Base-by-base conservation (phyloP, 495 filamentous ascomycete species). In the Neohortaea acidophila region DNA sequence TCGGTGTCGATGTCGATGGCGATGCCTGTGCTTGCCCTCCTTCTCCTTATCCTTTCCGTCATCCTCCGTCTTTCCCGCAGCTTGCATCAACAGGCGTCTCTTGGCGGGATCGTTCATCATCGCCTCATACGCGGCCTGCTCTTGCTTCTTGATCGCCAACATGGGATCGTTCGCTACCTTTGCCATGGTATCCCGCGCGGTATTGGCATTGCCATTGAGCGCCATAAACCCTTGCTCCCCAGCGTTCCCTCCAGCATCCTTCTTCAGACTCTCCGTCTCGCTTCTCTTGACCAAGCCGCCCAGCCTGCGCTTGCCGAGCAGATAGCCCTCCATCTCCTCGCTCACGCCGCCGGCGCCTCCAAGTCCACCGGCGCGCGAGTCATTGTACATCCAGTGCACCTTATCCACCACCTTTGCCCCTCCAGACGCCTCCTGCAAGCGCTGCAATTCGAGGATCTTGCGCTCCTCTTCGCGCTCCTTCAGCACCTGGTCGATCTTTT, bases 321-420 rank as follows among this genome's bases (percentile, higher is more conserved):
- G 59, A 53, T 92, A 96, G 6, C 81, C 84, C 50, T 97, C 89
- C 70, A 80, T 84, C 59, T 96, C 91, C 55, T 93, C 86, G 0
- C 77, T 79, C 40, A 83, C 84, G 33, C 84, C 82, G 15, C 67
- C 70, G 47, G 79, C 76, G 19, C 81, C 83, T n/a, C n/a, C n/a
- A 21, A 40, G 34, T 15, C 42, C 42, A 11, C 44, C 36, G 47
- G 72, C 75, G 24, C 79, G 77, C 7, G 89, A 84, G 1, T 85
- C 89, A 48, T 74, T 66, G 60, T 97, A 97, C 83, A 97, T 93
- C 81, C 91, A 97, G 51, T 97, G 87, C 14, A 97, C 89, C 10
- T 84, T 72, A 45, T 84, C 75, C 2, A 75, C 54, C 23, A 73
- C 69, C 41, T 74, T 79, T 41, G 70, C 68, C 13, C 85, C 84